Evolutionary conservation across 176 grass and related monocot species (phyloP), one percentile per base, ranked within the genome.

Genomic region (Cymbopogon citratus): DNA sequence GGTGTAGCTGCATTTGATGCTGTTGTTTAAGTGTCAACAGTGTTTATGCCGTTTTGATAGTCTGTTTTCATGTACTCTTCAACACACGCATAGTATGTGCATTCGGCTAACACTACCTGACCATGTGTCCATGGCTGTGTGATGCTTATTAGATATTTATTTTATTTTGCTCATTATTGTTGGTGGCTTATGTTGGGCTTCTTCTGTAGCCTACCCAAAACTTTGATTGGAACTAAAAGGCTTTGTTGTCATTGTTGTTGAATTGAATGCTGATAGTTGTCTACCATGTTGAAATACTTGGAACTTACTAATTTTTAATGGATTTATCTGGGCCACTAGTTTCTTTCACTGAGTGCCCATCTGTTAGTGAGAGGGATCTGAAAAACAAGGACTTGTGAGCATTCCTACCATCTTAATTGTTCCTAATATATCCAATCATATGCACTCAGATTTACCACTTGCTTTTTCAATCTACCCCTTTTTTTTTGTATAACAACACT

Each of bases 31-130:
- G 38, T 69, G 28, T 27, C 12, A 38, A 59, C 69, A 49, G 12
- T 39, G 29, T 74, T 68, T 74, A 83, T 68, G 16, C 8, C 7
- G 25, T 75, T 80, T 63, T 14, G 38, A 67, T 23, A 66, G 66
- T 80, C 3, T 45, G 61, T 63, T 82, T 65, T 63, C 29, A 27
- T 81, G 29, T 65, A 63, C 16, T 19, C 21, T 69, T 84, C 43
- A 40, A 67, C 45, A 15, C 19, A 46, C 69, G 6, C 49, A 68
- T 75, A 34, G 6, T 69, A 29, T 74, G 67, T 13, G 3, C 46
- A 45, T 59, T 72, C 80, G 84, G 14, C 16, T 28, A 57, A 43
- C 18, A 74, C 21, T 33, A 28, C 52, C 36, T 84, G 12, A 36
- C n/a, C 54, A 16, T 49, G 75, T 43, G 12, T 18, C 36, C 52